These are phyloP conservation scores for Baudoinia panamericana DNA, from an alignment of 495 filamentous ascomycete genomes.

Conservation along the genomic window DNA sequence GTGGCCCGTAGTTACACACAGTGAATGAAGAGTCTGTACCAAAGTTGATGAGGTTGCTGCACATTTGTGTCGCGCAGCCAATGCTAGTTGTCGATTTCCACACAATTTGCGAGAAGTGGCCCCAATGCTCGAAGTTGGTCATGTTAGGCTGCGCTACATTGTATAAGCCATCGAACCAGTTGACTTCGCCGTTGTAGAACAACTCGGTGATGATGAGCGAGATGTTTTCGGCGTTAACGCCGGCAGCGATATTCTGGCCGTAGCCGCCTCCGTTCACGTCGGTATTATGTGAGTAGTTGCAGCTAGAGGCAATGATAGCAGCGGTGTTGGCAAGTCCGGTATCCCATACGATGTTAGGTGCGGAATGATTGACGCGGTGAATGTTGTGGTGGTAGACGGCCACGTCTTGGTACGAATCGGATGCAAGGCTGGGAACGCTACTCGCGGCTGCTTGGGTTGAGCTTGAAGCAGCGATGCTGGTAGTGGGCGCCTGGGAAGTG, in stretches of 20 bases:
- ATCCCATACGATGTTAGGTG: conserved; percentile 49
- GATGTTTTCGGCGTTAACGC: conserved; percentile 36
- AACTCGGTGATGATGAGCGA: conserved; percentile 54
- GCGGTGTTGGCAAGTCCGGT: conserved; percentile 50
- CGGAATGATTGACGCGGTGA: conserved; percentile 74
- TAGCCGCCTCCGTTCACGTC: conserved; percentile 57
- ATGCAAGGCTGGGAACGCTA: neutral
- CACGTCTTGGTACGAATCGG: conserved; percentile 31
- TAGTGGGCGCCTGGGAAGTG: conserved; percentile 4
- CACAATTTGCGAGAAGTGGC: conserved; percentile 72
- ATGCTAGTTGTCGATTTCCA: conserved; percentile 62
- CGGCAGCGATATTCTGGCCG: conserved; percentile 71
- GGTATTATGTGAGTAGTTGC: conserved; percentile 64
- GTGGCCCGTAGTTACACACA: conserved; percentile 79
- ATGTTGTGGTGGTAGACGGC: conserved; percentile 68
- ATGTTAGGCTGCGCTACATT: conserved; percentile 38
- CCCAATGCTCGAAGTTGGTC: conserved; percentile 50
- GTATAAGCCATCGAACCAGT: conserved; percentile 35
- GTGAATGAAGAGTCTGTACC: conserved; percentile 49
- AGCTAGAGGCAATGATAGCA: conserved; percentile 35
- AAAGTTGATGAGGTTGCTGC: conserved; percentile 37
- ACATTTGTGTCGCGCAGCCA: conserved; percentile 57
- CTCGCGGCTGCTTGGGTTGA: conserved; percentile 6
- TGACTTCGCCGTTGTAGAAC: conserved; percentile 76
- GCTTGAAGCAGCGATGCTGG: conserved; percentile 1